Evolutionary conservation across 2,329 filamentous ascomycete genomes (phyloP).

Genomic region (Dactylellina leptospora): DNA sequence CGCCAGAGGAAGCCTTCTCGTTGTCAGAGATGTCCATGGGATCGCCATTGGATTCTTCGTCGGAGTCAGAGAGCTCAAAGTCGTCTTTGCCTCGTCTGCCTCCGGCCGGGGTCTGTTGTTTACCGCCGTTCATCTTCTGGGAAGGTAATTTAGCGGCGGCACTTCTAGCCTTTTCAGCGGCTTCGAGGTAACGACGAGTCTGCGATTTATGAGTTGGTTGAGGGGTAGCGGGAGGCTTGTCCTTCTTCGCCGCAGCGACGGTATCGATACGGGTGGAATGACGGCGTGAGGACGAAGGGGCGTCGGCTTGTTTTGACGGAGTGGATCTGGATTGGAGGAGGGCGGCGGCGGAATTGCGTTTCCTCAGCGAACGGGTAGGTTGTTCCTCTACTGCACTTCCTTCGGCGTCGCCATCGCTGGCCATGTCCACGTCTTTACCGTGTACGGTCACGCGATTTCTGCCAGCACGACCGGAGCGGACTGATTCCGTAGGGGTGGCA

Average conservation of each 20-base stretch:
- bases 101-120: slow-evolving; percentile 42
- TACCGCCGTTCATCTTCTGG: slow-evolving; percentile 36
- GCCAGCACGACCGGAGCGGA: slow-evolving; percentile 39
- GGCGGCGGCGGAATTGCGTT: slow-evolving; percentile 50
- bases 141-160: slow-evolving; percentile 43
- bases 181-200: slow-evolving; percentile 41
- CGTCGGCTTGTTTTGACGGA: slow-evolving; percentile 43
- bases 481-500: slow-evolving; percentile 45
- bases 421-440: slow-evolving; percentile 53
- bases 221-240: slow-evolving; percentile 35
- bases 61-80: slow-evolving; percentile 45
- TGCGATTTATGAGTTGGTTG: slow-evolving; percentile 45
- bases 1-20: slow-evolving; percentile 38
- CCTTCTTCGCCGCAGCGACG: slow-evolving; percentile 48
- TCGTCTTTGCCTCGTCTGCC: slow-evolving; percentile 25
- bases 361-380: slow-evolving; percentile 39
- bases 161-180: slow-evolving; percentile 47
- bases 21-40: slow-evolving; percentile 49
- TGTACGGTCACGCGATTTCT: slow-evolving; percentile 52
- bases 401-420: slow-evolving; percentile 48
- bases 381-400: slow-evolving; percentile 43
- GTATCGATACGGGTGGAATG: slow-evolving; percentile 51
- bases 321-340: slow-evolving; percentile 44
- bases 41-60: slow-evolving; percentile 49
- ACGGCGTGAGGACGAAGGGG: slow-evolving; percentile 42